Evolutionary conservation across 768 basidiomycete species (phyloP).

Genomic region (Pulveroboletus frians): DNA sequence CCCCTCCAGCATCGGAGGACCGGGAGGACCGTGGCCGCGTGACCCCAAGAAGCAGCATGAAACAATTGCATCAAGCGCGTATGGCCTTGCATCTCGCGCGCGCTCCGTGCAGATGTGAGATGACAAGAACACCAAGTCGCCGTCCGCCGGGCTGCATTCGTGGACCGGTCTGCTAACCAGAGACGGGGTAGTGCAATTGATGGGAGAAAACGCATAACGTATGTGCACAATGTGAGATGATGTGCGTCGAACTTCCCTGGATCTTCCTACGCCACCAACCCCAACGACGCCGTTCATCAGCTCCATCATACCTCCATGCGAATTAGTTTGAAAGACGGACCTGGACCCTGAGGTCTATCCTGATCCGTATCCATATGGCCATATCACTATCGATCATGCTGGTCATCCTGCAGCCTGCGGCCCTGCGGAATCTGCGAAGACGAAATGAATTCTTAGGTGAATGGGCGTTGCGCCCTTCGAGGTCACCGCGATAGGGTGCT

Average conservation of each 20-base stretch:
- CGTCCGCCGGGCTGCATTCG: neutral
- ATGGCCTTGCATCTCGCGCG: neutral
- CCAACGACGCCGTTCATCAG: neutral
- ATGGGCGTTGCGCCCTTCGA: neutral
- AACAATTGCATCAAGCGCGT: neutral
- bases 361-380: slow-evolving; percentile 4
- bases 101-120: slow-evolving; percentile 2
- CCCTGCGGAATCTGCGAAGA: neutral
- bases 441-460: slow-evolving; percentile 8
- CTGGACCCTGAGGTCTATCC: slow-evolving; percentile 16
- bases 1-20: neutral
- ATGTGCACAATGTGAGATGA: neutral
- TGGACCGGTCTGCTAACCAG: neutral
- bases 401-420: slow-evolving; percentile 15
- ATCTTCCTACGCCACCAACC: neutral
- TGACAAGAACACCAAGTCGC: neutral
- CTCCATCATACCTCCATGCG: neutral
- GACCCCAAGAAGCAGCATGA: neutral
- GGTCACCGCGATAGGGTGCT: neutral
- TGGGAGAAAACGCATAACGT: neutral
- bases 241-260: neutral
- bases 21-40: neutral
- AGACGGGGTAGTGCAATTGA: neutral
- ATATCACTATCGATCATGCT: slow-evolving; percentile 1
- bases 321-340: neutral